Evolutionary conservation across 2,329 filamentous ascomycete species (phyloP), one percentile per base, ranked within the genome.

Genomic region (Venturia asperata): DNA sequence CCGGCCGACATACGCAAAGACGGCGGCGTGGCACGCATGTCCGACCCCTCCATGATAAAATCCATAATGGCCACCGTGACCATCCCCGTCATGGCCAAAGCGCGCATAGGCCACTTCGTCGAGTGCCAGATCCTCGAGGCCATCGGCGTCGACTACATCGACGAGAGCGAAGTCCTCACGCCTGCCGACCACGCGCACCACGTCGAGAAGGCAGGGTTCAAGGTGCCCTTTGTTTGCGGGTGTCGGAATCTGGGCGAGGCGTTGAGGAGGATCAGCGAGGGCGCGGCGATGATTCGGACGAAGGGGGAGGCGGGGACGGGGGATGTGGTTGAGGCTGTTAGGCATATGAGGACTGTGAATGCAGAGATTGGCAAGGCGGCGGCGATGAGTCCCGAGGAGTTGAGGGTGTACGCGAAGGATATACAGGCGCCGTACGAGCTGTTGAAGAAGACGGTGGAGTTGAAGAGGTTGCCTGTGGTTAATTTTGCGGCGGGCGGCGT

Each of bases 31-130:
- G 92, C 92, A 15, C 89, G 94, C 77, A 99, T 99, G 94, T 94
- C 90, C 1, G 93, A 97, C 80, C 94, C 94, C 1, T 81, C 84
- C 71, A 90, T 97, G 85, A 97, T 97, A 83, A 89, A 89, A 79
- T 90, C 92, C 77, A 97, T 99, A 76, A 95, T 97, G 86, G 86
- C 83, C 3, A 87, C 92, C 49, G 94, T 97, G 60, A 97, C 93
- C 64, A 97, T 97, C 72, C 94, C 94, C 71, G 94, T 99, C 77
- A 97, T 99, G 94, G 94, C 94, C 69, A 99, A 99, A 81, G 93
- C 93, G 30, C 86, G 94, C 74, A 99, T 97, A 75, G 94, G 94
- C 45, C 94, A 99, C 80, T 92, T 97, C 71, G 93, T 97, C 72
- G 94, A 99, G 82, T 97, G 92, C 81, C 93, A 90, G 87, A 95